Percentiles rank a stretch among this genome's conserved stretches.
phyloP scores from a whole-genome alignment of 805 yeast species.

The Sungouiozyma ichnusensis region DNA sequence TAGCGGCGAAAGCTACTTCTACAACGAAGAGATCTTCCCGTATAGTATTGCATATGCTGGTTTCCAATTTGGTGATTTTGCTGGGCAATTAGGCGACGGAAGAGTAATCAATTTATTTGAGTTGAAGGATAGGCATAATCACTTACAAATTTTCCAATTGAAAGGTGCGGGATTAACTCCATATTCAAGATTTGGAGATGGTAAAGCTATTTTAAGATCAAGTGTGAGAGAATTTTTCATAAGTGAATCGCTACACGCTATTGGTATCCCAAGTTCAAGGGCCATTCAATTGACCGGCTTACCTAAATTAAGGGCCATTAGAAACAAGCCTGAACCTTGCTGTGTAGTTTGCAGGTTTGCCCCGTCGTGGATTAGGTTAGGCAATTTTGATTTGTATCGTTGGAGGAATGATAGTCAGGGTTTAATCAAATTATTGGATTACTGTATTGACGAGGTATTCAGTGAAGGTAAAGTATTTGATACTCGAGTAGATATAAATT shows the following conservation, averaged over 20 bases:
- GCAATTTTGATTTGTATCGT: constrained; percentile 76
- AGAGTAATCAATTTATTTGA: constrained; percentile 79
- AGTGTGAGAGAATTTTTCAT: constrained; percentile 80
- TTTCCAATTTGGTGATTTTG: constrained; percentile 91
- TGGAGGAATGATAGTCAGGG: constrained; percentile 62
- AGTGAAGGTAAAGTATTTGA: constrained; percentile 29
- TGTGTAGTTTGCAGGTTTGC: constrained; percentile 82
- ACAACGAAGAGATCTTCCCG: constrained; percentile 46
- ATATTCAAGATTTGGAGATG: constrained; percentile 90
- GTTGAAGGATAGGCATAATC: constrained; percentile 39
- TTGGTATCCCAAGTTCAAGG: constrained; percentile 81
- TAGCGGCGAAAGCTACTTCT: constrained; percentile 45
- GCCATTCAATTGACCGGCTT: constrained; percentile 63
- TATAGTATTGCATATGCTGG: constrained; percentile 93
- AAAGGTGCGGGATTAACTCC: constrained; percentile 94
- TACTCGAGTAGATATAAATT: constrained; percentile 12
- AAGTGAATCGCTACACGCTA: constrained; percentile 67
- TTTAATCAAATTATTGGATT: constrained; percentile 54
- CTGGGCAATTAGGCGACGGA: constrained; percentile 96
- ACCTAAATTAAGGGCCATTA: constrained; percentile 68
- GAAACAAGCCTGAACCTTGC: constrained; percentile 58
- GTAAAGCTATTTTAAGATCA: constrained; percentile 84
- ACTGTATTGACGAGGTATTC: constrained; percentile 56
- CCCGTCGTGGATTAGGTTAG: constrained; percentile 77
- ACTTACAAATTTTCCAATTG: constrained; percentile 44